Evolutionary conservation across 2,329 filamentous ascomycete species (phyloP).

Genomic region (Diaporthe velutina): DNA sequence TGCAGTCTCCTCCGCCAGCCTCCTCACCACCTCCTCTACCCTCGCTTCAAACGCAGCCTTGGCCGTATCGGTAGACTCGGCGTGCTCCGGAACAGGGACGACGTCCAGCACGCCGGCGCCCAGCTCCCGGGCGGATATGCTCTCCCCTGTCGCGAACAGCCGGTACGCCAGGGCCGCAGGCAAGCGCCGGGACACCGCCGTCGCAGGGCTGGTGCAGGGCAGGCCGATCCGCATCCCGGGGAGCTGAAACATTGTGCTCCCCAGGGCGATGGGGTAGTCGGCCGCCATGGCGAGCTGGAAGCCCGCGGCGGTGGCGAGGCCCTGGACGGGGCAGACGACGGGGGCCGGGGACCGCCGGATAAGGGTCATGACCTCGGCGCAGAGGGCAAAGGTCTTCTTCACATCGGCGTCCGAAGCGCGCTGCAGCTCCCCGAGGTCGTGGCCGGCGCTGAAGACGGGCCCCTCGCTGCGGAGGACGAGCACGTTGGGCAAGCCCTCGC

Average conservation of each 20-base stretch:
- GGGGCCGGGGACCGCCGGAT: conserved; percentile 49
- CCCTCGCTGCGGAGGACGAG: conserved; percentile 48
- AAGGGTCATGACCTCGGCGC: conserved; percentile 49
- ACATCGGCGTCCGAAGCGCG: conserved; percentile 33
- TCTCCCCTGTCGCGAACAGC: conserved; percentile 48
- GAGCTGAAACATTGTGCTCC: conserved; percentile 41
- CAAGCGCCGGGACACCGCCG: conserved; percentile 45
- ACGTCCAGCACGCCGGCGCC: conserved; percentile 46
- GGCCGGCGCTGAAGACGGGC: conserved; percentile 49
- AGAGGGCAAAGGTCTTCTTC: conserved; percentile 45
- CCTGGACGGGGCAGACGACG: conserved; percentile 49
- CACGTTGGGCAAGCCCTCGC: conserved; percentile 45
- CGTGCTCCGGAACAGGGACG: conserved; percentile 38
- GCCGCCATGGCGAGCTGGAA: conserved; percentile 50
- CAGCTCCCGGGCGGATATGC: conserved; percentile 44
- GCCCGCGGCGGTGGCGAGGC: conserved; percentile 49
- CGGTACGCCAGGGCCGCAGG: conserved; percentile 45
- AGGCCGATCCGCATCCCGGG: conserved; percentile 48
- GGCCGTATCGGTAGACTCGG: conserved; percentile 38
- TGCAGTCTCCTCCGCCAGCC: conserved; percentile 40
- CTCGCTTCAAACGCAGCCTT: conserved; percentile 43
- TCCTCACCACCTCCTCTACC: conserved; percentile 44
- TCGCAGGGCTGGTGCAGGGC: conserved; percentile 49
- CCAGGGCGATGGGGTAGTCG: conserved; percentile 46
- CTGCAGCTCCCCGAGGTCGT: conserved; percentile 48